phyloP scores from a whole-genome alignment of 495 filamentous ascomycete species.

The Pseudotulostoma volvatum region DNA sequence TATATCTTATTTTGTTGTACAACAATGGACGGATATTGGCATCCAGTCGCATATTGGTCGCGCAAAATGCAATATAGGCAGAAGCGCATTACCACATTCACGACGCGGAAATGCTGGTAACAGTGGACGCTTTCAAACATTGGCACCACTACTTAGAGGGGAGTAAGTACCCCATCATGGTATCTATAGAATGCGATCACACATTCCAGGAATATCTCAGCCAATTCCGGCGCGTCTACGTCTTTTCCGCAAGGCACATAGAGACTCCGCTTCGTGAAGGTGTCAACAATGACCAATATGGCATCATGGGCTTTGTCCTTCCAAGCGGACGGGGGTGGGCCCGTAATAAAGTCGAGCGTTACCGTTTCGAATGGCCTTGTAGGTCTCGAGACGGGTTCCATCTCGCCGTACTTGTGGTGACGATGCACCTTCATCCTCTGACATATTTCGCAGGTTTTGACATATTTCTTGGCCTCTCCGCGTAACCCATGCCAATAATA shows the following conservation, averaged over 20 bases:
- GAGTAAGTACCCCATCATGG: too few relatives aligned
- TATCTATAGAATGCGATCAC: too few relatives aligned
- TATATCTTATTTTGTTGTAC: too few relatives aligned
- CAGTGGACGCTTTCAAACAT: too few relatives aligned
- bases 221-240: background rate
- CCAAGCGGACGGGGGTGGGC: constrained; percentile 1
- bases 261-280: constrained; percentile 4
- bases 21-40: too few relatives aligned
- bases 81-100: too few relatives aligned
- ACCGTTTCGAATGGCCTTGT: constrained; percentile 3
- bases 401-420: constrained; percentile 4
- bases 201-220: constrained; percentile 1
- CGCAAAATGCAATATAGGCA: too few relatives aligned
- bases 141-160: too few relatives aligned
- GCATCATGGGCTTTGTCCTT: constrained; percentile 1
- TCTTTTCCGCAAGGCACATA: constrained; percentile 4
- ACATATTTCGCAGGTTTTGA: background rate
- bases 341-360: constrained; percentile 9
- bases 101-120: too few relatives aligned
- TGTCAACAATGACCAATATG: constrained; percentile 9
- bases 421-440: constrained; percentile 1
- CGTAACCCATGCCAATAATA: constrained; percentile 4
- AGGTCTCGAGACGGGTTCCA: constrained; percentile 2
- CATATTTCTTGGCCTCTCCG: background rate
- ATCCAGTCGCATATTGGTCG: too few relatives aligned